Evolutionary conservation across 805 yeast genomes (phyloP).

Genomic region (Candida methanosorbosa): DNA sequence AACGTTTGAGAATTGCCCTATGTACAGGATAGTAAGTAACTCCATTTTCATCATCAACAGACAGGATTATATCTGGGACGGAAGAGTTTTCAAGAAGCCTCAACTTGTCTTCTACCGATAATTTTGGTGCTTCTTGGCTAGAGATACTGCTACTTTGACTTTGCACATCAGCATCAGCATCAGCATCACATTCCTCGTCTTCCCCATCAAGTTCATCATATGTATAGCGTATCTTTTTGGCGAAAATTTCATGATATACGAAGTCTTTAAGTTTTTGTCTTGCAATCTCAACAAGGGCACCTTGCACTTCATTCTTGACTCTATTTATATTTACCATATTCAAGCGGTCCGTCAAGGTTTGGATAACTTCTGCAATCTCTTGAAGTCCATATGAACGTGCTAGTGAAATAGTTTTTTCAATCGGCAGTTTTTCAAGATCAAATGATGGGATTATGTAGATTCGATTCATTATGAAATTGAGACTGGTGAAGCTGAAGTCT

Average conservation of each 20-base stretch:
- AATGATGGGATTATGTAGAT: constrained; percentile 22
- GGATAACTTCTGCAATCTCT: constrained; percentile 22
- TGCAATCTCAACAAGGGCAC: constrained; percentile 26
- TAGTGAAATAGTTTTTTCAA: constrained; percentile 20
- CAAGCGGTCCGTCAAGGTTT: constrained; percentile 1
- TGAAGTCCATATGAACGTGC: constrained; percentile 25
- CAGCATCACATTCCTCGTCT: constrained; percentile 1
- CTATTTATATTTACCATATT: constrained; percentile 8
- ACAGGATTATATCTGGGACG: constrained; percentile 41
- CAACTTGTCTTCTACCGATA: too few relatives aligned
- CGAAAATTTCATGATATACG: constrained; percentile 17
- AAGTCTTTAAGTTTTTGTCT: constrained; percentile 25
- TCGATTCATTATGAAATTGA: constrained; percentile 18
- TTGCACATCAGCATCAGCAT: background rate
- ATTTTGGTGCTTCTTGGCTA: too few relatives aligned
- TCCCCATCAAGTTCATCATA: background rate
- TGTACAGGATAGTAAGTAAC: constrained; percentile 51
- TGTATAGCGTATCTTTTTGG: constrained; percentile 8
- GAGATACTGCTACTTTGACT: too few relatives aligned
- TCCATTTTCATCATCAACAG: constrained; percentile 18
- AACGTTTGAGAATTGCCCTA: constrained; percentile 47
- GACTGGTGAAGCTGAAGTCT: too few relatives aligned
- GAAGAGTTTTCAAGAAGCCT: constrained; percentile 3
- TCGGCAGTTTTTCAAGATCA: constrained; percentile 15
- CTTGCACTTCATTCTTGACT: constrained; percentile 24